Percentiles rank a stretch among this genome's conserved stretches.
These are phyloP conservation scores for Mycena albidolilacea DNA, from an alignment of 768 basidiomycete species.

Conservation along the genomic window DNA sequence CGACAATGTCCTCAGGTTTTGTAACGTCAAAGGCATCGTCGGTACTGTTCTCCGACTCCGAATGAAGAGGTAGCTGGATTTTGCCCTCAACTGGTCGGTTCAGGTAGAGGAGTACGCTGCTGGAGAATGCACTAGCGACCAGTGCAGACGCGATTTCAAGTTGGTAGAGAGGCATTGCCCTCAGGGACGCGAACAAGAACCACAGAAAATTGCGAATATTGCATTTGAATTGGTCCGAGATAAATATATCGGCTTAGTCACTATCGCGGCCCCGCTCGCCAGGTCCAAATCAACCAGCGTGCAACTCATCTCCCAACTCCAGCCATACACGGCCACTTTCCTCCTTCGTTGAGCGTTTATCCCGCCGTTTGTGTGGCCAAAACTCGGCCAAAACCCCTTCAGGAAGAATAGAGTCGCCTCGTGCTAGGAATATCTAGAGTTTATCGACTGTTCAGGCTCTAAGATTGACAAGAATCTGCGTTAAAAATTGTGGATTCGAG, in stretches of 20 bases:
- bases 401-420: too few species aligned
- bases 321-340: too few species aligned
- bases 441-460: too few species aligned
- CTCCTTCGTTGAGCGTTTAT: too few species aligned
- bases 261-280: neutral
- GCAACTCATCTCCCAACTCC: too few species aligned
- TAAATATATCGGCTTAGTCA: conserved; percentile 14
- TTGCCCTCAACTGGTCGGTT: conserved; percentile 62
- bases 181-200: neutral
- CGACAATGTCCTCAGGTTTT: conserved; percentile 75
- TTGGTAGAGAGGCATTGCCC: conserved; percentile 74
- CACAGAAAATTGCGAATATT: conserved; percentile 9
- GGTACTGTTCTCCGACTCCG: conserved; percentile 42
- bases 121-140: conserved; percentile 58
- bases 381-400: too few species aligned
- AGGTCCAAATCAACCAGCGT: too few species aligned
- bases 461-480: too few species aligned
- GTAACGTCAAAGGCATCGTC: conserved; percentile 81
- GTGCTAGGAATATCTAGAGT: too few species aligned
- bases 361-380: too few species aligned
- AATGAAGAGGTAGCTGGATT: conserved; percentile 62
- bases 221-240: conserved; percentile 1
- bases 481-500: too few species aligned
- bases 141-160: conserved; percentile 67
- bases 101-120: conserved; percentile 59